phyloP scores from a whole-genome alignment of 768 basidiomycete genomes.

The Hygrocybe punicea region DNA sequence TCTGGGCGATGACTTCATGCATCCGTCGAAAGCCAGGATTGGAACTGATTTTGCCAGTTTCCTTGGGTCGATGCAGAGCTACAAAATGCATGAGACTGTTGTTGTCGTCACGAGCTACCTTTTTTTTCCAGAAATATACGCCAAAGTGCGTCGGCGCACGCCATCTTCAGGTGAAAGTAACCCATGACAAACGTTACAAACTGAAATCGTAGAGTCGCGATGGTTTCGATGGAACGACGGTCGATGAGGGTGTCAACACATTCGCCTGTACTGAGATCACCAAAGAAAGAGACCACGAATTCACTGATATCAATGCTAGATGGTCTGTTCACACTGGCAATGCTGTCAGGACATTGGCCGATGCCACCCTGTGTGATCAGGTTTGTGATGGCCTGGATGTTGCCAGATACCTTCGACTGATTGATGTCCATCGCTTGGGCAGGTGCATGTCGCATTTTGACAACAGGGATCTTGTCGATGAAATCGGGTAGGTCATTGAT shows the following conservation, averaged over 20 bases:
- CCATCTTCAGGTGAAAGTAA: conserved; percentile 21
- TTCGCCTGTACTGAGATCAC: not conserved
- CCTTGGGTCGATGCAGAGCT: conserved; percentile 23
- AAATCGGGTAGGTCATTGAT: conserved; percentile 7
- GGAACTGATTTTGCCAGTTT: conserved; percentile 28
- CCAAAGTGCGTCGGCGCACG: conserved; percentile 22
- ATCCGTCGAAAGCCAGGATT: conserved; percentile 37
- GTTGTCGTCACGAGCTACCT: conserved; percentile 11
- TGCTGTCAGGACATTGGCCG: not conserved
- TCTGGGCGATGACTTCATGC: conserved; percentile 36
- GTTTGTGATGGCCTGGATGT: not conserved
- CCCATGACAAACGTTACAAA: conserved; percentile 21
- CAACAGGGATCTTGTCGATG: conserved; percentile 13
- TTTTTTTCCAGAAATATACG: conserved; percentile 20
- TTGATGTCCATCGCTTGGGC: conserved; percentile 9
- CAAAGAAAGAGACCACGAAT: not conserved
- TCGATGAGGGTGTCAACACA: not conserved
- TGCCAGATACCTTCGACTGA: conserved; percentile 6
- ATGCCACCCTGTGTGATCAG: not conserved
- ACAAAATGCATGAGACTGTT: conserved; percentile 22
- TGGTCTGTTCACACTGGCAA: too few species aligned
- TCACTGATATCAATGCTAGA: not conserved
- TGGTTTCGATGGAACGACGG: not conserved
- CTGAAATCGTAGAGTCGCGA: conserved; percentile 10
- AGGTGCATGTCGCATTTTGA: conserved; percentile 8